Base-by-base conservation (phyloP, 176 grass and related monocot species). In the Aegilops sharonensis region DNA sequence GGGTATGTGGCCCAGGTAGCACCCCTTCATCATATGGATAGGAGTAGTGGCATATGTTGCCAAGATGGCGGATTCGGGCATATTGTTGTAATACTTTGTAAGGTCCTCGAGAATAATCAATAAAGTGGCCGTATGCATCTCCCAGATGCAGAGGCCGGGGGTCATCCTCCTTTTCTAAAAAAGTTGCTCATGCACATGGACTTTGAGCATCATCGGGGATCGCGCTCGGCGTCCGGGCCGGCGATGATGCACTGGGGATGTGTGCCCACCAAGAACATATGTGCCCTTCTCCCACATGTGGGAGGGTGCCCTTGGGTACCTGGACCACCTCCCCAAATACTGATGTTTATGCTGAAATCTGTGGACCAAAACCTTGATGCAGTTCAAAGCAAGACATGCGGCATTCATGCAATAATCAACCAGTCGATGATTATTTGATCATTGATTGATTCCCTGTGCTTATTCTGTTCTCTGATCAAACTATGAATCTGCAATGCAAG, bases 101-200 rank as follows among this genome's bases (percentile, higher is more conserved):
- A 25, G 25, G 25, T 25, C 25, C 25, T 25, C 25, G 25, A 25
- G 25, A 25, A 25, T 25, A 25, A 25, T 25, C 25, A 25, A 25
- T 25, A 25, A 25, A 25, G 25, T 25, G 25, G 1, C 25, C 25
- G 25, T 25, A 25, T 25, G 25, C 25, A 25, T 25, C 25, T 25
- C 1, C 25, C 25, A 25, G 25, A 25, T 25, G 25, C 25, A 25
- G 25, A 25, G 25, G 25, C 25, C 25, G 1, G 25, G 25, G 25
- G 25, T 25, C 25, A 25, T 25, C 25, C 25, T 25, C 25, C 25
- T 25, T 25, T 25, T 25, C 25, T 25, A 25, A 25, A 25, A 25
- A 25, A 67, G 73, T 85, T 87, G 81, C 92, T 89, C 89, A 74
- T 90, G 54, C 54, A 57, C 91, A 83, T 72, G 77, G 86, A 80